Percentiles rank a stretch among this genome's conserved stretches.
Conservation (phyloP, 2,329 filamentous ascomycete genomes). For the Epichloe aotearoae region DNA sequence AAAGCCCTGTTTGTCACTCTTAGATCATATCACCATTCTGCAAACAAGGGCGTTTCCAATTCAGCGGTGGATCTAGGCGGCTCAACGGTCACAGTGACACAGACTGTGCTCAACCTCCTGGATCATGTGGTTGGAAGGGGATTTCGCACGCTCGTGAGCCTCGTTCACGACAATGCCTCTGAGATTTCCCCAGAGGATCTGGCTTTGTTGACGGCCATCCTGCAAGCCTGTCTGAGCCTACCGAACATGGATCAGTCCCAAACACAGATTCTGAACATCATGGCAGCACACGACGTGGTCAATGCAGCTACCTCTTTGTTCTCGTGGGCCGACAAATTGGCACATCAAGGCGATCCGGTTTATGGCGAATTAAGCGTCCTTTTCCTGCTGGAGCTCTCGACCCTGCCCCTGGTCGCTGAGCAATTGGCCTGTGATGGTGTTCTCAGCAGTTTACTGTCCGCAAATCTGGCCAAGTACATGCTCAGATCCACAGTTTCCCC, state of each 20-base stretch:
- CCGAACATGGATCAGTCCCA: conserved; percentile 62
- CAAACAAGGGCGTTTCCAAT: conserved; percentile 17
- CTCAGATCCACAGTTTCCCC: conserved; percentile 56
- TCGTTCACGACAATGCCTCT: conserved; percentile 64
- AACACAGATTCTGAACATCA: conserved; percentile 55
- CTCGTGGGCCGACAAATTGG: conserved; percentile 82
- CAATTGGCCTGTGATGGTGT: conserved; percentile 80
- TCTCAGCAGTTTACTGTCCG: conserved; percentile 64
- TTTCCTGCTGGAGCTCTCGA: conserved; percentile 79
- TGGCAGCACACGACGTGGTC: conserved; percentile 58
- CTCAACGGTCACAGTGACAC: conserved; percentile 32
- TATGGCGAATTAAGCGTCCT: conserved; percentile 87
- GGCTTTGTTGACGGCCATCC: conserved; percentile 71
- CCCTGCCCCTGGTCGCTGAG: conserved; percentile 68
- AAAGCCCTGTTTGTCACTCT: conserved; percentile 76
- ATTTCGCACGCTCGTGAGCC: conserved; percentile 66
- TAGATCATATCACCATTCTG: conserved; percentile 42
- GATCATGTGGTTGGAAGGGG: conserved; percentile 67
- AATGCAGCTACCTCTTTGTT: conserved; percentile 79
- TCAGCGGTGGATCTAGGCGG: conserved; percentile 21
- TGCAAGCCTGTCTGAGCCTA: conserved; percentile 72
- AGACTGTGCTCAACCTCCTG: conserved; percentile 65
- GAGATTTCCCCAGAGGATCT: conserved; percentile 58
- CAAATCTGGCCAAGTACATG: conserved; percentile 67
- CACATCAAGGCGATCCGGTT: conserved; percentile 66